phyloP scores from a whole-genome alignment of 805 yeast species.

The Ogataea zsoltii region DNA sequence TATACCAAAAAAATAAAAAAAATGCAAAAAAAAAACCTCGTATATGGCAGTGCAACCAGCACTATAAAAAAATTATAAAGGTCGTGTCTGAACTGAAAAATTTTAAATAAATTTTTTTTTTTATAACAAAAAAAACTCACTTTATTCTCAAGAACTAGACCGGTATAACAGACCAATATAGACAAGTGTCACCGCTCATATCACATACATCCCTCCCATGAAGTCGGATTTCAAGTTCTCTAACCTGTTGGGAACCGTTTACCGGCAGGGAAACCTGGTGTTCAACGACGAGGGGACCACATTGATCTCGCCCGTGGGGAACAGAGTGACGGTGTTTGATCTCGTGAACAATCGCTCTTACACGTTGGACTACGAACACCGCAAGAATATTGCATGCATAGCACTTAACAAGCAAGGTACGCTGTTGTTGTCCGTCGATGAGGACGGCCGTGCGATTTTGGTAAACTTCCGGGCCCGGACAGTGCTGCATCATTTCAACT shows the following conservation, averaged over 20 bases:
- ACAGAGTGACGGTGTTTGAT: constrained; percentile 87
- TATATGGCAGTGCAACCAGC: not conserved
- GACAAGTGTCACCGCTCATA: not conserved
- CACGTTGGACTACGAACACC: constrained; percentile 90
- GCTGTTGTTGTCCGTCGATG: constrained; percentile 78
- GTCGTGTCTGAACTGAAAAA: constrained; percentile 10
- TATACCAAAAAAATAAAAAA: not conserved
- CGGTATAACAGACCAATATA: too few species aligned
- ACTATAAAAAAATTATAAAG: not conserved
- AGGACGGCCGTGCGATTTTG: constrained; percentile 89
- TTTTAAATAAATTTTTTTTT: constrained; percentile 4
- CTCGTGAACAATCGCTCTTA: constrained; percentile 78
- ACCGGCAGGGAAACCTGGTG: constrained; percentile 85
- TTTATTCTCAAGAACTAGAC: too few species aligned
- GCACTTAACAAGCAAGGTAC: constrained; percentile 85
- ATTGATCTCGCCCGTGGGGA: constrained; percentile 90
- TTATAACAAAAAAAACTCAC: too few species aligned
- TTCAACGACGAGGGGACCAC: constrained; percentile 86
- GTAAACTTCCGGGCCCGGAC: constrained; percentile 82
- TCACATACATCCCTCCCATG: constrained; percentile 42
- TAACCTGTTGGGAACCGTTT: constrained; percentile 91
- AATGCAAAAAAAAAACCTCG: not conserved
- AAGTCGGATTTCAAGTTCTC: constrained; percentile 88
- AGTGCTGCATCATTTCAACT: constrained; percentile 91
- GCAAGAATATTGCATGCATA: constrained; percentile 75